Evolutionary conservation across 768 basidiomycete species (phyloP).

Genomic region (Crassisporium funariophilum): DNA sequence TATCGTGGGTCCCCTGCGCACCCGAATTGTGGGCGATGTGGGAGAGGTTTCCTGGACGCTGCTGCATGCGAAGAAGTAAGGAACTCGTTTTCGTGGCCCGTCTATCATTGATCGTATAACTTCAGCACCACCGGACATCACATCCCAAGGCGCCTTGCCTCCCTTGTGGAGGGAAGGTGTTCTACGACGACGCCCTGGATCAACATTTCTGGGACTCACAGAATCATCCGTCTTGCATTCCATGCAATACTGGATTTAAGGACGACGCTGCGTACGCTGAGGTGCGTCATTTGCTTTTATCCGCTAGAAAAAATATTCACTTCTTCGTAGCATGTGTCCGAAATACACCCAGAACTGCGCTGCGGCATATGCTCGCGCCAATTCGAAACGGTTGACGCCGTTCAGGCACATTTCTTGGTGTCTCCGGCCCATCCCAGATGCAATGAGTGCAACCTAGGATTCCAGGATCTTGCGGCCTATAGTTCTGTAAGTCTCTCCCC

Average conservation of each 20-base stretch:
- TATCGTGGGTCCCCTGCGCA: slow-evolving; percentile 46
- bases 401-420: slow-evolving; percentile 42
- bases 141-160: slow-evolving; percentile 30
- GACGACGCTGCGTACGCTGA: slow-evolving; percentile 26
- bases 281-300: slow-evolving; percentile 24
- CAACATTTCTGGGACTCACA: slow-evolving; percentile 41
- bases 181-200: slow-evolving; percentile 39
- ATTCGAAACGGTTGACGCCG: slow-evolving; percentile 37
- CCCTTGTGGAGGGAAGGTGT: slow-evolving; percentile 28
- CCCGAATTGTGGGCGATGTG: slow-evolving; percentile 48
- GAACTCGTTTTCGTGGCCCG: too few relatives aligned
- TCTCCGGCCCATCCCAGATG: slow-evolving; percentile 51
- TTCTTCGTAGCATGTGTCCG: slow-evolving; percentile 38
- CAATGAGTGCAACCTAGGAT: slow-evolving; percentile 41
- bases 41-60: slow-evolving; percentile 42
- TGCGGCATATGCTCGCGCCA: slow-evolving; percentile 41
- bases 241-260: slow-evolving; percentile 37
- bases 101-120: background rate
- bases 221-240: slow-evolving; percentile 38
- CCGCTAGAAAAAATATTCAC: background rate
- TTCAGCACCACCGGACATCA: slow-evolving; percentile 34
- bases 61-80: slow-evolving; percentile 37
- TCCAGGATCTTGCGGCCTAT: slow-evolving; percentile 38
- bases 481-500: slow-evolving; percentile 38
- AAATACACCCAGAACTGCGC: slow-evolving; percentile 35